phyloP scores from a whole-genome alignment of 140 eudicot species.

The Cichorium intybus region DNA sequence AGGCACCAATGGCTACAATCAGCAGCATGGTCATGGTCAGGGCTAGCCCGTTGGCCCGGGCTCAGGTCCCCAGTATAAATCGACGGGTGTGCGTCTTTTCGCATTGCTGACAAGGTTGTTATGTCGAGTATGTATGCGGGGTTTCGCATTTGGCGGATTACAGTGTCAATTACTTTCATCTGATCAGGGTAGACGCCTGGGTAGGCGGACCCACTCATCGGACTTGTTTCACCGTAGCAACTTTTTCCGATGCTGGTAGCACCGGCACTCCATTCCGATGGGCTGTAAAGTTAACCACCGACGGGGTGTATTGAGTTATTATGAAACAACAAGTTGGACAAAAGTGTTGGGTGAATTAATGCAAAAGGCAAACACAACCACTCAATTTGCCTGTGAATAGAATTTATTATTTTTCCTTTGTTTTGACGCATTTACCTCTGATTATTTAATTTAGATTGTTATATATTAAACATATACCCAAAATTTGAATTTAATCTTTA shows the following conservation, averaged over 20 bases:
- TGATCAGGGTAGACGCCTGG: slow-evolving; percentile 65
- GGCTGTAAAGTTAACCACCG: slow-evolving; percentile 50
- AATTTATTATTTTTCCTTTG: slow-evolving; percentile 3
- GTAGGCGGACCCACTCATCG: slow-evolving; percentile 56
- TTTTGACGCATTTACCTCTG: neutral
- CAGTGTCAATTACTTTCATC: slow-evolving; percentile 61
- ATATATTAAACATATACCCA: no score
- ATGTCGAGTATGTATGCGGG: slow-evolving; percentile 79
- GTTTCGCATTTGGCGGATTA: slow-evolving; percentile 51
- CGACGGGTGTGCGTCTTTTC: slow-evolving; percentile 96
- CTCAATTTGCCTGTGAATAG: slow-evolving; percentile 7
- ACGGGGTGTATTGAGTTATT: slow-evolving; percentile 6
- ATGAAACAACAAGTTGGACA: neutral
- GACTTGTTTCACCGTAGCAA: slow-evolving; percentile 84
- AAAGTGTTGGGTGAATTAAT: slow-evolving; percentile 22
- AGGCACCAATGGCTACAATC: slow-evolving; percentile 99
- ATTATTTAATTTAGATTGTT: neutral
- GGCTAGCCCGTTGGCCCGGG: slow-evolving; percentile 78
- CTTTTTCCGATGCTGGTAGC: slow-evolving; percentile 42
- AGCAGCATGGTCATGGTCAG: slow-evolving; percentile 75
- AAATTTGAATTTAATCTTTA: no score
- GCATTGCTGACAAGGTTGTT: slow-evolving; percentile 72
- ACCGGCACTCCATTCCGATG: slow-evolving; percentile 67
- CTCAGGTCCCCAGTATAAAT: slow-evolving; percentile 81
- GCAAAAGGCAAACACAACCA: slow-evolving; percentile 21